phyloP scores from a whole-genome alignment of 23 red algal genomes.

The Cyanidiococcus yangmingshanensis region DNA sequence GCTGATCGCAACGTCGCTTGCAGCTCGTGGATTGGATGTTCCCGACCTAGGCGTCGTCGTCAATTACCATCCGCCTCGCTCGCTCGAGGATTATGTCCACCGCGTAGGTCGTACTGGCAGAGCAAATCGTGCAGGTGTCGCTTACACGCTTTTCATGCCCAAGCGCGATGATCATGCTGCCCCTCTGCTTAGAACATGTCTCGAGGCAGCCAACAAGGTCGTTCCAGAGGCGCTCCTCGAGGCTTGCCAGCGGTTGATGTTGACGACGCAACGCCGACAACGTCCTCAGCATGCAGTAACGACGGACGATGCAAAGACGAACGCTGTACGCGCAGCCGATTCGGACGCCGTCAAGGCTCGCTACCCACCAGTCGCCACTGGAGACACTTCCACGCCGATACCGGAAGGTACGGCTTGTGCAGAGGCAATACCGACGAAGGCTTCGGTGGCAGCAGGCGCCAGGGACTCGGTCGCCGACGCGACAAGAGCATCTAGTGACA shows the following conservation, averaged over 20 bases:
- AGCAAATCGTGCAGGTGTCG: conserved; percentile 63
- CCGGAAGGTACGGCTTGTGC: no score
- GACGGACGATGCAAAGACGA: no score
- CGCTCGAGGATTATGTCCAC: conserved; percentile 97
- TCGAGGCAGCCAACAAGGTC: neutral
- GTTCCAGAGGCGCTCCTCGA: neutral
- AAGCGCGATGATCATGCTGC: conserved; percentile 36
- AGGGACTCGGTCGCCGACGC: no score
- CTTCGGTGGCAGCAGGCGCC: no score
- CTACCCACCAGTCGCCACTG: no score
- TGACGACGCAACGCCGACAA: neutral
- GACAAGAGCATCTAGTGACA: no score
- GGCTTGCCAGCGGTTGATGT: neutral
- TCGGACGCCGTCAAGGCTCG: no score
- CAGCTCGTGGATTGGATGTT: conserved; percentile 85
- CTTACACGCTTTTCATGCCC: conserved; percentile 79
- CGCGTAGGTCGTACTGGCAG: conserved; percentile 93
- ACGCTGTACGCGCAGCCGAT: no score
- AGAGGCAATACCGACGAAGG: no score
- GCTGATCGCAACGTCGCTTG: conserved; percentile 79
- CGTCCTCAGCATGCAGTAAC: no score
- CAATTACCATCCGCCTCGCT: conserved; percentile 84
- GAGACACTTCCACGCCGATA: no score
- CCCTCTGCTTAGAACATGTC: neutral
- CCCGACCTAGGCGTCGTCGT: conserved; percentile 73